These are phyloP conservation scores for Chalciporus chontae DNA, from an alignment of 768 basidiomycete genomes.

Conservation along the genomic window DNA sequence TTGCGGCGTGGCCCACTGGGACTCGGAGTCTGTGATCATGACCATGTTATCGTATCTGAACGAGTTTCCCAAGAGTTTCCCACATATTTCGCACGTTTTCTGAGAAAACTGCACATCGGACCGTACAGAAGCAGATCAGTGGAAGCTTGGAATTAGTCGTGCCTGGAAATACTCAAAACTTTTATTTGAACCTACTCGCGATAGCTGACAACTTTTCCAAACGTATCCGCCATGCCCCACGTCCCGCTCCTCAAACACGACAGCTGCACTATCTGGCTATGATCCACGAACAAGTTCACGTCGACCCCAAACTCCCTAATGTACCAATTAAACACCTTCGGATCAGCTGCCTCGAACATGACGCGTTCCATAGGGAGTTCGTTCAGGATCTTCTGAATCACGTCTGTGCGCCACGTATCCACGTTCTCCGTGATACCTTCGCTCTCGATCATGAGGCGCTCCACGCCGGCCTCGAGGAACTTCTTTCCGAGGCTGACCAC, in stretches of 20 bases:
- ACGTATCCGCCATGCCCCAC: slow-evolving; percentile 43
- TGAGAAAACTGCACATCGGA: too few relatives aligned
- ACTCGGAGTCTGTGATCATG: too few relatives aligned
- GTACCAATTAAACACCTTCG: slow-evolving; percentile 43
- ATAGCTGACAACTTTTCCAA: slow-evolving; percentile 43
- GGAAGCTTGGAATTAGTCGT: too few relatives aligned
- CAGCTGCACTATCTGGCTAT: slow-evolving; percentile 43
- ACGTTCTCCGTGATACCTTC: slow-evolving; percentile 49
- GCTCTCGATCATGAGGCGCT: slow-evolving; percentile 47
- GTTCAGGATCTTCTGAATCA: slow-evolving; percentile 39
- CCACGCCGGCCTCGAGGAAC: slow-evolving; percentile 40
- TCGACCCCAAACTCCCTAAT: slow-evolving; percentile 42
- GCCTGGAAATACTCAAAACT: too few relatives aligned
- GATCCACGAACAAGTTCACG: slow-evolving; percentile 43
- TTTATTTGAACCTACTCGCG: slow-evolving; percentile 11
- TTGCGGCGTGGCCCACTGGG: too few relatives aligned
- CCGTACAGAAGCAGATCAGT: too few relatives aligned
- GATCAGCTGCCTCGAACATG: slow-evolving; percentile 47
- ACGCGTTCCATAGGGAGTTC: slow-evolving; percentile 40
- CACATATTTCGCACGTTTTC: too few relatives aligned
- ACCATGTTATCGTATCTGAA: too few relatives aligned
- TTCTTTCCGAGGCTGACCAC: slow-evolving; percentile 38
- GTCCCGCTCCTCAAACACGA: slow-evolving; percentile 42
- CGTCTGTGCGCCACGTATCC: slow-evolving; percentile 39
- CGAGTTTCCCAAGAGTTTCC: too few relatives aligned